Evolutionary conservation across 768 basidiomycete species (phyloP), one percentile per base, ranked within the genome.

Genomic region (Pisolithus marmoratus): DNA sequence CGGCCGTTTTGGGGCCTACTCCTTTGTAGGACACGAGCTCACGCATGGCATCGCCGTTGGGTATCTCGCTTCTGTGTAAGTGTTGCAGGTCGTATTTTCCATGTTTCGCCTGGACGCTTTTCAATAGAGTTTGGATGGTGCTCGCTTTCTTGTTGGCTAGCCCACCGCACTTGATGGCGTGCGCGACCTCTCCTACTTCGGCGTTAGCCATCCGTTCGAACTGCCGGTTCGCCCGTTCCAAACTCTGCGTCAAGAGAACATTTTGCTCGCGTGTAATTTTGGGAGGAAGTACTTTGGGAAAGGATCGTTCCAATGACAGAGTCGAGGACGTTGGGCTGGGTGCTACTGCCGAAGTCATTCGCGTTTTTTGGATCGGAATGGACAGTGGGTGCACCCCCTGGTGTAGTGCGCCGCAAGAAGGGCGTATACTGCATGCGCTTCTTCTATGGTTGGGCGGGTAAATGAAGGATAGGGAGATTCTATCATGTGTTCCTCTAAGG

Each of bases 1-100:
- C 78, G 1, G 81, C 82, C 1, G 81, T 83, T 64, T 83, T 83
- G 1, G 80, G 82, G 2, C 82, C 81, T 9, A 84, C 81, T 1
- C 82, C 82, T 27, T 74, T 64, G 51, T 78, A 78, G 4, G 79
- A 74, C 14, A 81, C 74, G 24, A 84, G 72, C 55, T 79, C 81
- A 54, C 71, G 63, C 81, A 82, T 83, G 31, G 77, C 74, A n/a
- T 71, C 70, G 26, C 74, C 75, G 61, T 83, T 72, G 1, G 75
- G 57, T 5, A 58, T 55, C 2, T 60, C 59, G 1, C 66, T 51
- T 4, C 48, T 46, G 2, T 63, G 67, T 23, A 84, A 74, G 62
- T 82, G 79, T 53, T 83, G 81, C 15, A 83, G 63, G n/a, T 81
- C 80, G 57, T 80, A 82, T 4, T 62, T 64, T 0, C 80, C 81